Percentiles rank a stretch among this genome's conserved stretches.
phyloP scores from a whole-genome alignment of 148 eudicot species.

The Heliamphora exappendiculata region DNA sequence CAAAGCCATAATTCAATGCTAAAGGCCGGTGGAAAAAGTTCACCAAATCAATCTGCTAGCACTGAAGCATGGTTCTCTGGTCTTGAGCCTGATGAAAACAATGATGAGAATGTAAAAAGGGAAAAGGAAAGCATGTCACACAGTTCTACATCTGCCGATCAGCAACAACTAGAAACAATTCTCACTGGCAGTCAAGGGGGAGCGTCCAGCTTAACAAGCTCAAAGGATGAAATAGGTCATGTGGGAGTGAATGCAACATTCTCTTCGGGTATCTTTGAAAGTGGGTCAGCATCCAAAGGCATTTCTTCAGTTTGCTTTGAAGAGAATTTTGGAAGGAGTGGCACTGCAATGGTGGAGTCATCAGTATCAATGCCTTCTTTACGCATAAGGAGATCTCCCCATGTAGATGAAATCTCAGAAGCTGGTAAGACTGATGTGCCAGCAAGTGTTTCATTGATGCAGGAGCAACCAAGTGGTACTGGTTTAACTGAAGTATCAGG shows the following conservation, averaged over 20 bases:
- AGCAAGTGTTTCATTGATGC: conserved; percentile 29
- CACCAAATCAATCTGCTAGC: conserved; percentile 50
- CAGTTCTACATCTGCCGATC: conserved; percentile 25
- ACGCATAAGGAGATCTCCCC: conserved; percentile 34
- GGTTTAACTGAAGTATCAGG: conserved; percentile 16
- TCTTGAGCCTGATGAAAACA: conserved; percentile 52
- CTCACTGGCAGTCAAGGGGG: conserved; percentile 22
- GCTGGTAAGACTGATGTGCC: conserved; percentile 28
- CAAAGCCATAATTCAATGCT: conserved; percentile 38
- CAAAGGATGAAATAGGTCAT: conserved; percentile 23
- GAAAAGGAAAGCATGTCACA: conserved; percentile 21
- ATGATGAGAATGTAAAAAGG: conserved; percentile 23
- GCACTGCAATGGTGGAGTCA: conserved; percentile 14
- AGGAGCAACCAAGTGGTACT: conserved; percentile 23
- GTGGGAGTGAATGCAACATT: conserved; percentile 20
- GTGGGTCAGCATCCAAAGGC: conserved; percentile 22
- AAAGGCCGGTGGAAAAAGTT: conserved; percentile 42
- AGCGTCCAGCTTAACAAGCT: conserved; percentile 19
- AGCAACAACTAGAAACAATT: conserved; percentile 11
- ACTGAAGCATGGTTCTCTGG: conserved; percentile 76
- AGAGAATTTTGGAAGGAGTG: conserved; percentile 22
- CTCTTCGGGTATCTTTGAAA: conserved; percentile 24
- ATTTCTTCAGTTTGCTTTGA: conserved; percentile 22
- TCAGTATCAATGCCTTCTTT: conserved; percentile 25
- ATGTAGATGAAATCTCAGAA: conserved; percentile 26